Evolutionary conservation across 805 yeast species (phyloP).

Genomic region (Pichia manshurica): DNA sequence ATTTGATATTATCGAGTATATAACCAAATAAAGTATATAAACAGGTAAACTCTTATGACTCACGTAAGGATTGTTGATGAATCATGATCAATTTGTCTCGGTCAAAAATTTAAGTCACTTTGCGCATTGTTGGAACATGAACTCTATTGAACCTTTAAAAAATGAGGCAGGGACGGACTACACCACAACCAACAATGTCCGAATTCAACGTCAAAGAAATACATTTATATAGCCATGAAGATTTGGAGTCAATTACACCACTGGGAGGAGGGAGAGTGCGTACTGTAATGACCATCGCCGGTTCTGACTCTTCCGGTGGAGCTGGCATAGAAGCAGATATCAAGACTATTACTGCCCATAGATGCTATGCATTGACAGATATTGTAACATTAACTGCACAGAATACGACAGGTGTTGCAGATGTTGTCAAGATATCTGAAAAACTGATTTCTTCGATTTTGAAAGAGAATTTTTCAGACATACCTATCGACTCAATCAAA

Average conservation of each 20-base stretch:
- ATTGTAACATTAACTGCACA: slow-evolving; percentile 80
- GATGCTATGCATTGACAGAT: slow-evolving; percentile 75
- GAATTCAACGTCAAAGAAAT: neutral
- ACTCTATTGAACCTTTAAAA: too few relatives aligned
- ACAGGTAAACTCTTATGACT: too few relatives aligned
- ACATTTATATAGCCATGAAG: neutral
- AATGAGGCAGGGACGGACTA: too few relatives aligned
- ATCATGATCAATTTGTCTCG: neutral
- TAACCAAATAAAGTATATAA: too few relatives aligned
- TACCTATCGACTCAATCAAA: slow-evolving; percentile 61
- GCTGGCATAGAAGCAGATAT: slow-evolving; percentile 92
- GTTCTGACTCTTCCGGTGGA: slow-evolving; percentile 86
- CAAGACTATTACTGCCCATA: slow-evolving; percentile 71
- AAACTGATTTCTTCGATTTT: slow-evolving; percentile 4
- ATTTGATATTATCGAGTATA: neutral
- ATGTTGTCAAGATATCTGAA: neutral
- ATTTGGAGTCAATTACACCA: slow-evolving; percentile 8
- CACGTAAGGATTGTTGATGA: too few relatives aligned
- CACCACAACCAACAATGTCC: too few relatives aligned
- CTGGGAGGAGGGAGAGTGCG: slow-evolving; percentile 20
- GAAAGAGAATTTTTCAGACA: slow-evolving; percentile 13
- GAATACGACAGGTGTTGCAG: slow-evolving; percentile 43
- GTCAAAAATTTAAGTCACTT: neutral
- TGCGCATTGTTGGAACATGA: too few relatives aligned
- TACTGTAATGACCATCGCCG: slow-evolving; percentile 51